Conservation (phyloP, 176 grass and related monocot genomes). For the Juncus inflexus region DNA sequence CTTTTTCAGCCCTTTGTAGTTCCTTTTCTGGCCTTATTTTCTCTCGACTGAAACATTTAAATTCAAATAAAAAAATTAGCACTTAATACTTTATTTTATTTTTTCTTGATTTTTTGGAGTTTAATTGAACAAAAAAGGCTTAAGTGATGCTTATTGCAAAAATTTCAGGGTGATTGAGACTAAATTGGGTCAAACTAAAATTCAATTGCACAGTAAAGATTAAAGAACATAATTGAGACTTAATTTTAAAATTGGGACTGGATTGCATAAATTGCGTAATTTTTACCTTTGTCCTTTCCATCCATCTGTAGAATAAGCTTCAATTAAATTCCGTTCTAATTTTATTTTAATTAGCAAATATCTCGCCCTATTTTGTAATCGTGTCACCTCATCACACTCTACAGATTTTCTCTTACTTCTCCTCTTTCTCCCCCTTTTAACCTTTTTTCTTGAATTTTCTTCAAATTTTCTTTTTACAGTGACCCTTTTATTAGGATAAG, state of each 20-base stretch:
- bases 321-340: constrained; percentile 75
- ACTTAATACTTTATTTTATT: background rate
- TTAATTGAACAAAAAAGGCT: too few relatives aligned
- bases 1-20: constrained; percentile 81
- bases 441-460: constrained; percentile 32
- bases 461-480: constrained; percentile 40
- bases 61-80: constrained; percentile 13
- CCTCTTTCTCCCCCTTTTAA: constrained; percentile 32
- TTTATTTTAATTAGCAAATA: constrained; percentile 91
- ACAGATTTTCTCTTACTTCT: constrained; percentile 46
- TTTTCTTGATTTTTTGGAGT: background rate
- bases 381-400: constrained; percentile 66
- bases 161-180: constrained; percentile 8
- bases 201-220: background rate
- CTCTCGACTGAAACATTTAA: constrained; percentile 57
- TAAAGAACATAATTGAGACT: background rate
- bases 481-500: constrained; percentile 37
- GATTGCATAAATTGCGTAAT: constrained; percentile 22
- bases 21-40: constrained; percentile 98
- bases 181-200: constrained; percentile 3
- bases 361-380: constrained; percentile 68
- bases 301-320: constrained; percentile 93
- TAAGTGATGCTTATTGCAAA: background rate
- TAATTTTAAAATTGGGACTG: background rate
- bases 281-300: constrained; percentile 93